Conservation (phyloP, 192 early-diverging fungal species). For the Linnemannia hyalina region DNA sequence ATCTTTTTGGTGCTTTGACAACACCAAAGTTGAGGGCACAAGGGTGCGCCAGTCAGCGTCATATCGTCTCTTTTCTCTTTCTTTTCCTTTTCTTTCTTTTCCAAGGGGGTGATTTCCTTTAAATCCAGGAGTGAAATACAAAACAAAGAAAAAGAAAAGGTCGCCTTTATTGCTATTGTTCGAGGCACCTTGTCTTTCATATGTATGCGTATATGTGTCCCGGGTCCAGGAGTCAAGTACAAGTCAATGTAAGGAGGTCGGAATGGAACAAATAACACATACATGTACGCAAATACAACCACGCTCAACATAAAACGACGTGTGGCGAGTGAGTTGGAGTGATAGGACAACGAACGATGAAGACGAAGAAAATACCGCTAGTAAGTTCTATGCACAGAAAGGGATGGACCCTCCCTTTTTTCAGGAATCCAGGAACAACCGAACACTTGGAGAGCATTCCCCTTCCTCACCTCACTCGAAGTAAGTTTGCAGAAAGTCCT, state of each 20-base stretch:
- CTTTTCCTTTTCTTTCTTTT: not conserved
- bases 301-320: not conserved
- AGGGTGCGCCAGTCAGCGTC: constrained; percentile 1
- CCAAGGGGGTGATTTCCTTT: constrained; percentile 1
- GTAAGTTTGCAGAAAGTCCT: not conserved
- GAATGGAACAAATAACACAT: not conserved
- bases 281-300: not conserved
- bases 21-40: not conserved
- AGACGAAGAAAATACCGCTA: not conserved
- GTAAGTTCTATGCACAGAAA: not conserved
- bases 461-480: not conserved
- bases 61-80: not conserved
- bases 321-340: not conserved
- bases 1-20: not conserved
- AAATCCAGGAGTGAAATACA: not conserved
- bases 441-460: not conserved
- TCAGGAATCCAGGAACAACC: not conserved
- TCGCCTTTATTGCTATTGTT: not conserved
- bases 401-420: not conserved
- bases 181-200: not conserved
- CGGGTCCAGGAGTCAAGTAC: not conserved
- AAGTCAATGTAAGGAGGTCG: not conserved
- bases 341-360: not conserved
- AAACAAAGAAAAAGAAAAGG: not conserved
- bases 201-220: not conserved